These are phyloP conservation scores for Leptodermis oblonga DNA, from an alignment of 257 asterid species.

Conservation along the genomic window DNA sequence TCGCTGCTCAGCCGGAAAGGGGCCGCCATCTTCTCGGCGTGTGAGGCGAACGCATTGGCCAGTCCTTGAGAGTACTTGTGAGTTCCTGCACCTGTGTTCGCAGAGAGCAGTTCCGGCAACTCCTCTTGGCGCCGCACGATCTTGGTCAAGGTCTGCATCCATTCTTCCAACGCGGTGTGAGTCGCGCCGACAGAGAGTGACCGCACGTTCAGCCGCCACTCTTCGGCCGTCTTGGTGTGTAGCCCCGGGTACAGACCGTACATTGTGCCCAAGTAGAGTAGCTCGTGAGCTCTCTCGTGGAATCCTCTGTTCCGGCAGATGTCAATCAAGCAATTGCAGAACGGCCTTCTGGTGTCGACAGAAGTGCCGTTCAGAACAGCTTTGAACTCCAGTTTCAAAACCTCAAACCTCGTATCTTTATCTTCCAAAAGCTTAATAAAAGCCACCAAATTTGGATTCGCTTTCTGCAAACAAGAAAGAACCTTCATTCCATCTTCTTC, in stretches of 20 bases:
- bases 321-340: constrained; percentile 86
- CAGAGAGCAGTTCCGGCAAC: constrained; percentile 68
- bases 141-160: constrained; percentile 68
- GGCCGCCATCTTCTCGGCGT: constrained; percentile 58
- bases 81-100: constrained; percentile 80
- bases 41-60: constrained; percentile 64
- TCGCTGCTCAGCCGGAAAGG: constrained; percentile 73
- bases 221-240: constrained; percentile 76
- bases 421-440: constrained; percentile 43
- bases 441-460: constrained; percentile 41
- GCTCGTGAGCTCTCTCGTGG: constrained; percentile 70
- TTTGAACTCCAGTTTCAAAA: constrained; percentile 57
- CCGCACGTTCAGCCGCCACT: constrained; percentile 78
- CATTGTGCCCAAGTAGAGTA: constrained; percentile 58
- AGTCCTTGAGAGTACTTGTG: constrained; percentile 79
- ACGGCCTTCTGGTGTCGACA: constrained; percentile 75
- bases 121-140: constrained; percentile 51
- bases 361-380: constrained; percentile 46
- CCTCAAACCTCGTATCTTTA: constrained; percentile 31
- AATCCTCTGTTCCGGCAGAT: constrained; percentile 54
- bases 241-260: constrained; percentile 81
- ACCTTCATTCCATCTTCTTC: constrained; percentile 63
- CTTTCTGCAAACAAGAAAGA: constrained; percentile 47
- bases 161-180: constrained; percentile 82
- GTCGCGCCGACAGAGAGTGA: constrained; percentile 92